Percentiles rank a stretch among this genome's conserved stretches.
phyloP scores from a whole-genome alignment of 2,329 filamentous ascomycete species.

The Epichloe gansuensis region DNA sequence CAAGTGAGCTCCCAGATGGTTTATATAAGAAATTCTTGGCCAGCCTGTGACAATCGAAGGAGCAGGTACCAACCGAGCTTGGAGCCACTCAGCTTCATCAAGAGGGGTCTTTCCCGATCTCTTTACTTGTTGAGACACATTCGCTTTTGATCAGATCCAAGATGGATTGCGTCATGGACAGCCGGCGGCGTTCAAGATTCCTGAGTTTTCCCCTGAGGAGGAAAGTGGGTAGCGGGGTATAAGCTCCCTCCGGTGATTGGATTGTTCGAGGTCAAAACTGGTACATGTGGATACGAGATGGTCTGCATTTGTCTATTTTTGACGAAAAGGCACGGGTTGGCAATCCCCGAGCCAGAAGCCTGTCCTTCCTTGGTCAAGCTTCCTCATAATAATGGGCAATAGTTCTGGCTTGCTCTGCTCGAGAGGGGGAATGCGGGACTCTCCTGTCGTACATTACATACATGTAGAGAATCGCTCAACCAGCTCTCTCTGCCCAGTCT shows the following conservation, averaged over 20 bases:
- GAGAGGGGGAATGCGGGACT: too few relatives aligned
- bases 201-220: neutral
- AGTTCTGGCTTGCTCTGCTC: neutral
- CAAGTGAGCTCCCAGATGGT: neutral
- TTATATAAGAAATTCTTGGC: neutral
- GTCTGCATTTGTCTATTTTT: neutral
- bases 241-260: conserved; percentile 4
- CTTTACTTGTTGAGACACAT: neutral
- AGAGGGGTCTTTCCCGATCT: neutral
- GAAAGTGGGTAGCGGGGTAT: neutral
- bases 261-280: neutral
- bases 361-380: neutral
- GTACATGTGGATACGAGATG: neutral
- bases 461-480: too few relatives aligned
- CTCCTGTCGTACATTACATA: too few relatives aligned
- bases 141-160: neutral
- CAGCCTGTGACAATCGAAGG: neutral
- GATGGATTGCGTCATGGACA: conserved; percentile 3
- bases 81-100: neutral
- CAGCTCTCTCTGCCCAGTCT: neutral
- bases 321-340: neutral
- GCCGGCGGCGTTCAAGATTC: neutral
- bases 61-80: neutral
- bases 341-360: neutral
- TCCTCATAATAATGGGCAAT: neutral